phyloP scores from a whole-genome alignment of 306 rosid genomes.

The Inga laurina region DNA sequence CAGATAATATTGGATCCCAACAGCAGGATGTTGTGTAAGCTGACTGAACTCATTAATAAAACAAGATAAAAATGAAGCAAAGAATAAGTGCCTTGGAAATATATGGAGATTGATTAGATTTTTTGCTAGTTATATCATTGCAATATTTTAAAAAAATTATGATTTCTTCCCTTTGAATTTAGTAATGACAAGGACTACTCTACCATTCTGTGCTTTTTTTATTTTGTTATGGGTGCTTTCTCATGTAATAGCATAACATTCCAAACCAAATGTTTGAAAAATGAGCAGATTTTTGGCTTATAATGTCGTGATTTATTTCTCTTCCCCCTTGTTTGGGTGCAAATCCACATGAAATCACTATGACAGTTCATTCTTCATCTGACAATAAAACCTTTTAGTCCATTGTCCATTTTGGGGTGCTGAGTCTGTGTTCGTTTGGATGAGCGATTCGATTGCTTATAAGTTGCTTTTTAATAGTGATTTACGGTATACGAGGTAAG shows the following conservation, averaged over 20 bases:
- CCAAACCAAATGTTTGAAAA: background rate
- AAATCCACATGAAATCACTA: background rate
- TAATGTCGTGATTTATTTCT: background rate
- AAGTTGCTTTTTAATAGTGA: no score
- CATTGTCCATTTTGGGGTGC: constrained; percentile 13
- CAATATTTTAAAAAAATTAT: background rate
- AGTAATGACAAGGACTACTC: background rate
- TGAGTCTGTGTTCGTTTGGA: no score
- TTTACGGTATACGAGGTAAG: no score
- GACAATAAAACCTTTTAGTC: constrained; percentile 11
- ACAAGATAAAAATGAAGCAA: constrained; percentile 1
- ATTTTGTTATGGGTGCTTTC: background rate
- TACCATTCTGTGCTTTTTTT: background rate
- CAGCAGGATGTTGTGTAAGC: constrained; percentile 74
- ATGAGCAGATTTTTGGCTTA: background rate
- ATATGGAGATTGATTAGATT: background rate
- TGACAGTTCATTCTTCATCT: background rate
- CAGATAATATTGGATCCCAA: constrained; percentile 62
- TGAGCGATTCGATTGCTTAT: no score
- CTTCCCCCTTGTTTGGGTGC: background rate
- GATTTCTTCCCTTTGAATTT: background rate
- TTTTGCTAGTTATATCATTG: background rate
- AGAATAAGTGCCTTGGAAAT: background rate
- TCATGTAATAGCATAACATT: background rate
- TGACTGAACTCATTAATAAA: constrained; percentile 26